A percentile compares a stretch with the other conserved stretches of the same genome.
These are phyloP conservation scores for Aspergillus fumigatiaffinis DNA, from an alignment of 2,329 filamentous ascomycete genomes.

Conservation along the genomic window DNA sequence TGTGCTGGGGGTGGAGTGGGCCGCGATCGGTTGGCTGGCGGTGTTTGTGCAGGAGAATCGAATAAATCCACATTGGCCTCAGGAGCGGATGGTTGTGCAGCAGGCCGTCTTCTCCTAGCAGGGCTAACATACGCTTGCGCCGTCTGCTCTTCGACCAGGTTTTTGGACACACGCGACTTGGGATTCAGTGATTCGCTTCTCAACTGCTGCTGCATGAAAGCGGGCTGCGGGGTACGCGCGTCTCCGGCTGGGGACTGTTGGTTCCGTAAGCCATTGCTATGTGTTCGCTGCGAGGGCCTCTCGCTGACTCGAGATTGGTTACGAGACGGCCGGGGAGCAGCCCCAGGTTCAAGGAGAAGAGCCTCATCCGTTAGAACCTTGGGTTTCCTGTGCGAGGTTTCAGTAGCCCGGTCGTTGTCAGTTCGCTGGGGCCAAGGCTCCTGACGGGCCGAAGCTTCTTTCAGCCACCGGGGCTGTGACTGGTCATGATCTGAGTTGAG, in stretches of 20 bases:
- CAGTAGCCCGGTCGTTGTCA: conserved; percentile 18
- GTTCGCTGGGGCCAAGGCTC: conserved; percentile 13
- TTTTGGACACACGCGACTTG: conserved; percentile 63
- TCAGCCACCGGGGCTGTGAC: conserved; percentile 93
- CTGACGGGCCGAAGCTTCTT: conserved; percentile 53
- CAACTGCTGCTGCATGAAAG: conserved; percentile 54
- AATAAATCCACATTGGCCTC: conserved; percentile 62
- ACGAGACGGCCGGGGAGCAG: conserved; percentile 21
- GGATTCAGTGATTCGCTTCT: conserved; percentile 44
- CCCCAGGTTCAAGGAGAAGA: conserved; percentile 31
- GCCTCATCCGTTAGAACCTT: conserved; percentile 57
- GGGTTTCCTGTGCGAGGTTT: conserved; percentile 15
- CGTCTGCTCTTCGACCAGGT: conserved; percentile 73
- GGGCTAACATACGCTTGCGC: conserved; percentile 84
- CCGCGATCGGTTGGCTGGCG: conserved; percentile 24
- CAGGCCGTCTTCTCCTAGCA: conserved; percentile 66
- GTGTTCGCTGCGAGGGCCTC: conserved; percentile 16
- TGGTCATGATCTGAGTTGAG: conserved; percentile 70
- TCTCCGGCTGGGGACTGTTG: conserved; percentile 21
- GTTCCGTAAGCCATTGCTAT: conserved; percentile 16
- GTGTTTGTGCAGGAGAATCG: conserved; percentile 41
- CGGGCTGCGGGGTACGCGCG: conserved; percentile 32
- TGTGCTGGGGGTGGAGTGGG: conserved; percentile 31
- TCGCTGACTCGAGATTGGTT: conserved; percentile 23
- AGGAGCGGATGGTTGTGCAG: conserved; percentile 41